Percentiles rank a stretch among this genome's conserved stretches.
phyloP scores from a whole-genome alignment of 805 yeast genomes.

The Wickerhamiella parazyma region DNA sequence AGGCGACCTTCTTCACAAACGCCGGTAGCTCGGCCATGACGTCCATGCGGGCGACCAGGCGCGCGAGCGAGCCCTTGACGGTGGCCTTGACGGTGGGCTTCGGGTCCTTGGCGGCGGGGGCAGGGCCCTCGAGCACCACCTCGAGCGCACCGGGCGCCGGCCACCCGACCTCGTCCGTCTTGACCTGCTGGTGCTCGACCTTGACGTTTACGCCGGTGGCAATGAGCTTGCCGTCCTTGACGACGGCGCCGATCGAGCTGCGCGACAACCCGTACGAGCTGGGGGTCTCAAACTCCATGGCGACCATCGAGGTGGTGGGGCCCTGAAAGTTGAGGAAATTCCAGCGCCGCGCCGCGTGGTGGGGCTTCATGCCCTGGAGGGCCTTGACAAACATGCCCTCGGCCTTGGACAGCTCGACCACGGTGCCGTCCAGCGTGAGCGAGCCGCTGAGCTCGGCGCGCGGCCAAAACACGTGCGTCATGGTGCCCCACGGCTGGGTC shows the following conservation, averaged over 20 bases:
- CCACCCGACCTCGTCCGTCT: conserved; percentile 69
- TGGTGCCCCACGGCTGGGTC: conserved; percentile 86
- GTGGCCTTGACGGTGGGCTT: conserved; percentile 32
- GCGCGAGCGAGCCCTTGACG: conserved; percentile 45
- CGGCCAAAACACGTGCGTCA: conserved; percentile 97
- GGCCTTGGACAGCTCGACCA: conserved; percentile 26
- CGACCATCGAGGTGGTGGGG: conserved; percentile 53
- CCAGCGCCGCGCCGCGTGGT: conserved; percentile 97
- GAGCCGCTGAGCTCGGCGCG: conserved; percentile 61
- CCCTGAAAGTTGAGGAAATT: conserved; percentile 85
- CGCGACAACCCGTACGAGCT: conserved; percentile 70
- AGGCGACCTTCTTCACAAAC: conserved; percentile 82
- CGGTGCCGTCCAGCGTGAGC: conserved; percentile 31
- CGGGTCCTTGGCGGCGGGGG: conserved; percentile 32
- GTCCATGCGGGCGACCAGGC: conserved; percentile 78
- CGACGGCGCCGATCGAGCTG: conserved; percentile 66
- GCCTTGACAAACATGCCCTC: conserved; percentile 86
- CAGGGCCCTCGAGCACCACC: conserved; percentile 42
- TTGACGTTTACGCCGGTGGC: conserved; percentile 54
- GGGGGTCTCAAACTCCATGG: conserved; percentile 96
- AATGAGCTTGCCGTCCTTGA: conserved; percentile 49
- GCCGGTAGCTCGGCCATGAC: conserved; percentile 95
- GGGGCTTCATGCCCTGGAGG: conserved; percentile 97
- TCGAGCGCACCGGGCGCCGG: conserved; percentile 59
- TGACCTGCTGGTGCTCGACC: conserved; percentile 42